Evolutionary conservation across 1,284 basidiomycete genomes (phyloP).

Genomic region (Erythrobasidium hasegawianum): DNA sequence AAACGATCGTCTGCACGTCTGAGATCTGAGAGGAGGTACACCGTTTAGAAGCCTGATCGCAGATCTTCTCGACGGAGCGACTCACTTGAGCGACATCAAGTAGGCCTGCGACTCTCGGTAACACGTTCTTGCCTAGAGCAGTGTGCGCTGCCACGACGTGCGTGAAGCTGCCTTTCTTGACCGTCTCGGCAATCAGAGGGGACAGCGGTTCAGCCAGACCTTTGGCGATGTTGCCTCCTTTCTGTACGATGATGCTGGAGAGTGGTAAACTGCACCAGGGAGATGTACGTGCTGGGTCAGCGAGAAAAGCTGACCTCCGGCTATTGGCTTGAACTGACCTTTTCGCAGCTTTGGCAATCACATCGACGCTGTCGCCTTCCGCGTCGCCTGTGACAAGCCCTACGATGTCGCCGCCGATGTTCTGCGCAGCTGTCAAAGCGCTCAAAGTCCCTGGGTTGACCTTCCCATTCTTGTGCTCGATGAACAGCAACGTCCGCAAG

Average conservation of each 20-base stretch:
- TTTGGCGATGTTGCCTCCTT: slow-evolving; percentile 51
- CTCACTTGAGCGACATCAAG: slow-evolving; percentile 60
- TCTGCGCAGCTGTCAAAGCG: slow-evolving; percentile 80
- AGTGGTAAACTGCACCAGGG: slow-evolving; percentile 45
- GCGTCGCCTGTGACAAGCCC: slow-evolving; percentile 76
- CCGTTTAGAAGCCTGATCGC: too few species aligned
- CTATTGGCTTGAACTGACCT: slow-evolving; percentile 57
- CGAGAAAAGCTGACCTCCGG: background rate
- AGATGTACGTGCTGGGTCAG: background rate
- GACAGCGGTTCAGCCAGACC: slow-evolving; percentile 54
- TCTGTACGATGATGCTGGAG: slow-evolving; percentile 52
- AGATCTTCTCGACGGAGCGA: too few species aligned
- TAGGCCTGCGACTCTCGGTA: slow-evolving; percentile 80
- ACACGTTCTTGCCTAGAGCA: slow-evolving; percentile 65
- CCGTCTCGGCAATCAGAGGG: slow-evolving; percentile 55
- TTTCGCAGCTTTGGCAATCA: slow-evolving; percentile 69
- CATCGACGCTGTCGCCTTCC: slow-evolving; percentile 55
- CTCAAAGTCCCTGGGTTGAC: slow-evolving; percentile 82
- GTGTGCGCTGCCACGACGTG: slow-evolving; percentile 83
- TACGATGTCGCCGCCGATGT: slow-evolving; percentile 77
- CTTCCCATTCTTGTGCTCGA: slow-evolving; percentile 79
- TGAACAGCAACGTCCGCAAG: slow-evolving; percentile 65
- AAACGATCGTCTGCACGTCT: slow-evolving; percentile 84
- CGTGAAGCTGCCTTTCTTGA: slow-evolving; percentile 59
- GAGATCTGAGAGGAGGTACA: slow-evolving; percentile 65